These are phyloP conservation scores for Nelumbo lutea DNA, from an alignment of 164 flowering plant species.

Conservation along the genomic window DNA sequence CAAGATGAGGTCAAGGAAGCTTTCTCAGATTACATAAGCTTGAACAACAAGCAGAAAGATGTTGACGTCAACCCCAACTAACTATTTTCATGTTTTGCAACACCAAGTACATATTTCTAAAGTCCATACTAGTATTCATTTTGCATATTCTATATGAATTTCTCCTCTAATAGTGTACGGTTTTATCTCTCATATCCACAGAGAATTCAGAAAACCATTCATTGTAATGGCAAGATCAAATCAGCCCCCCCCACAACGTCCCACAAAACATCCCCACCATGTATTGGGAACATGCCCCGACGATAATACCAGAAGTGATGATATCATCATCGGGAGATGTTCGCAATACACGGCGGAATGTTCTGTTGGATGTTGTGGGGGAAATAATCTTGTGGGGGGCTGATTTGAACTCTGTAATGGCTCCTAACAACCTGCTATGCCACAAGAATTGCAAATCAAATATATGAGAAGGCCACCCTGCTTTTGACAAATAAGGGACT, in stretches of 20 bases:
- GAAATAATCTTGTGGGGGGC: too few species aligned
- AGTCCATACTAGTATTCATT: neutral
- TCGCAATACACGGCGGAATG: too few species aligned
- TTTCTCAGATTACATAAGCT: too few species aligned
- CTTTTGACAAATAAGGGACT: conserved; percentile 97
- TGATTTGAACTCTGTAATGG: conserved; percentile 38
- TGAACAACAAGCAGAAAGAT: too few species aligned
- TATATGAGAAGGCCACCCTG: conserved; percentile 69
- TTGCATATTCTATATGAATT: neutral
- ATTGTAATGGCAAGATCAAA: conserved; percentile 54
- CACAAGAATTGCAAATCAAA: conserved; percentile 47
- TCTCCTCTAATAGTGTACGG: neutral
- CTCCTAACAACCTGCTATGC: conserved; percentile 93
- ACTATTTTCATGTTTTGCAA: conserved; percentile 88
- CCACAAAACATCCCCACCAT: too few species aligned
- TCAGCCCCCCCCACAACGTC: too few species aligned
- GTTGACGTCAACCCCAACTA: conserved; percentile 69
- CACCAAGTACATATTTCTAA: conserved; percentile 63
- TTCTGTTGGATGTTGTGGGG: too few species aligned
- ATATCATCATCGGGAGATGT: too few species aligned
- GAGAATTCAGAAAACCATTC: conserved; percentile 93
- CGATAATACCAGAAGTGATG: too few species aligned
- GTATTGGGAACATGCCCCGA: too few species aligned
- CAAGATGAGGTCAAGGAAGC: too few species aligned
- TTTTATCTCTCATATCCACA: conserved; percentile 55